Evolutionary conservation across 768 basidiomycete species (phyloP), one percentile per base, ranked within the genome.

Genomic region (Suillus plorans): DNA sequence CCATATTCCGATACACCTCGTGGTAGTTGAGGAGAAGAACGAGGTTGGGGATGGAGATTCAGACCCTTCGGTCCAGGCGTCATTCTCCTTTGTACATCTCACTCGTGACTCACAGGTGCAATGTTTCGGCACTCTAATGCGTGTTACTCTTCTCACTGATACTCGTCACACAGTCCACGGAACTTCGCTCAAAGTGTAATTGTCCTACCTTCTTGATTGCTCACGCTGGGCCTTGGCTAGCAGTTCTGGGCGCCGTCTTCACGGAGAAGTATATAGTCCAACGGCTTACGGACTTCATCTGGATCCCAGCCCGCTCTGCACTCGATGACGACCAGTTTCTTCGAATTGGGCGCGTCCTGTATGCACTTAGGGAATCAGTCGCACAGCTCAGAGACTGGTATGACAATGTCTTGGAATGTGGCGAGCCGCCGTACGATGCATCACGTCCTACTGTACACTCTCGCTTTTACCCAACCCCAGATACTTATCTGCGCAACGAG

Each of bases 161-260:
- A 0, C 36, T 31, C 56, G 8, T 37, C 34, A 18, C 59, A 2
- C 53, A 75, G 73, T 65, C 68, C 10, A 10, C 4, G 0, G 8
- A n/a, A 1, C n/a, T 75, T 34, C 41, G 39, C 47, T 45, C 67
- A 14, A 64, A 8, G 47, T 74, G 65, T 59, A 50, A 52, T 28
- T 76, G 72, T 49, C 79, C 79, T 3, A 42, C 70, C 12, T 79
- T 79, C 62, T 20, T 79, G 28, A 41, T 78, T 47, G 70, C 70
- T 28, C 60, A 65, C 14, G 72, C 65, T 12, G 75, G 77, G 5
- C 68, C 78, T 16, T 76, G 72, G 71, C 47, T 81, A 12, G 34
- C 61, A 20, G 66, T 81, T 49, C 66, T 76, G 61, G 78, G 80
- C n/a, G 75, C 65, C 28, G 66, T 80, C 7, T 31, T 75, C 16